Percentiles rank a stretch among this genome's conserved stretches.
Conservation (phyloP, 257 asterid species). For the Solanum pennellii region DNA sequence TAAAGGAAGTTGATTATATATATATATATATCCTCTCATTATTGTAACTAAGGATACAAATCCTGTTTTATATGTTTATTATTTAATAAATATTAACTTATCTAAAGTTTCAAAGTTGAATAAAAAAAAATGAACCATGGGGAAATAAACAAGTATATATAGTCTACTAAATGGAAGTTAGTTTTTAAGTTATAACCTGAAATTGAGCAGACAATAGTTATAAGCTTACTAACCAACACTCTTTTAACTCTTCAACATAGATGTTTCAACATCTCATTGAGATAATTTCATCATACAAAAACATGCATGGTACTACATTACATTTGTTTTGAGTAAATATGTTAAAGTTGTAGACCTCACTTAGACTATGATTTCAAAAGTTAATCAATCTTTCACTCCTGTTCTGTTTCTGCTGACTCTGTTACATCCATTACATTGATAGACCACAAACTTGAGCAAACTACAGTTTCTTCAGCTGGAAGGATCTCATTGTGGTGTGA, state of each 20-base stretch:
- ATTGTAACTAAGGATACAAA: background rate
- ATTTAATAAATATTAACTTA: background rate
- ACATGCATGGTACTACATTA: background rate
- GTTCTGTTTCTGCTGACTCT: background rate
- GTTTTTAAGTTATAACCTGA: background rate
- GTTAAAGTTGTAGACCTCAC: background rate
- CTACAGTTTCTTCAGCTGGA: conserved; percentile 16
- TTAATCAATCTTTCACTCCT: background rate
- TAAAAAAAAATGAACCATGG: background rate
- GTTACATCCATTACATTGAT: conserved; percentile 38
- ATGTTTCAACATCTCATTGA: background rate
- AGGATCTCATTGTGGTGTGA: conserved; percentile 23
- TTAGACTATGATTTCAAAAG: background rate
- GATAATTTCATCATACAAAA: too few species aligned
- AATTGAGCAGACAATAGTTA: background rate
- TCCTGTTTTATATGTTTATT: background rate
- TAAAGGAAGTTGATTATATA: background rate
- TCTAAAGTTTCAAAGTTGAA: background rate
- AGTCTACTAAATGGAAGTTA: background rate
- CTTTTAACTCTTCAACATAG: background rate
- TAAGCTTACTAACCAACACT: background rate
- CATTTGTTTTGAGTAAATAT: background rate
- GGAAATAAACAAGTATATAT: background rate
- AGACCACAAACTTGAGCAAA: conserved; percentile 50
- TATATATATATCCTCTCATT: background rate